Evolutionary conservation across 225 moss, liverwort and hornwort genomes (phyloP), one percentile per base, ranked within the genome.

Genomic region (Takakia lepidozioides): DNA sequence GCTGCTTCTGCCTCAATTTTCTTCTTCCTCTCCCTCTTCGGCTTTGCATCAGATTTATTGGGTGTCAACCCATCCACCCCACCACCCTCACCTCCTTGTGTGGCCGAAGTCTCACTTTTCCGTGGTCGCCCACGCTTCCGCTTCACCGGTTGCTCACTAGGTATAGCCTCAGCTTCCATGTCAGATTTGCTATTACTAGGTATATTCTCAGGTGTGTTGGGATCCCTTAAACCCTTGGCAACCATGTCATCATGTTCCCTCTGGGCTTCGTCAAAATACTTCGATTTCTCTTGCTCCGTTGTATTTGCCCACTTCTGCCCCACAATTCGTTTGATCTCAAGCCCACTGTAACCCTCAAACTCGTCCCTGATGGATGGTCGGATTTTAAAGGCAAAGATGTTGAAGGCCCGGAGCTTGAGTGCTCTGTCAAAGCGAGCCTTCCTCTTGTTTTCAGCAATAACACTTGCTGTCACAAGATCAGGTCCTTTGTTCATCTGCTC

Each of bases 51-150:
- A 0, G 61, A 32, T 27, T 64, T 27, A 2, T 38, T 39, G 8
- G 54, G 54, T 27, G 57, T 17, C 4, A 20, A 35, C 34, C 48
- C 58, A 35, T 63, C 57, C 21, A 63, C 64, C 51, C 55, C 19
- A 26, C 64, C 65, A 53, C 73, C 52, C 27, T 64, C 78, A 10
- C 73, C 54, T 11, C 52, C 66, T 10, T 54, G 58, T 3, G 65
- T 51, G 7, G 52, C 63, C n/a, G 75, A 60, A 34, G 73, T 62
- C 47, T 87, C 82, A 20, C 76, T 82, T 58, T 92, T 92, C 32
- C 92, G 82, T 46, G 87, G 87, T n/a, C 87, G 71, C 37, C 92
- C 87, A 62, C 92, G 68, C 66, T 75, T 82, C 52, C 84, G 65
- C 69, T 87, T 92, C 8, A 82, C 53, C 1, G 73, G 69, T 56